Conservation (phyloP, 768 basidiomycete genomes). For the Hysterangium stoloniferum region DNA sequence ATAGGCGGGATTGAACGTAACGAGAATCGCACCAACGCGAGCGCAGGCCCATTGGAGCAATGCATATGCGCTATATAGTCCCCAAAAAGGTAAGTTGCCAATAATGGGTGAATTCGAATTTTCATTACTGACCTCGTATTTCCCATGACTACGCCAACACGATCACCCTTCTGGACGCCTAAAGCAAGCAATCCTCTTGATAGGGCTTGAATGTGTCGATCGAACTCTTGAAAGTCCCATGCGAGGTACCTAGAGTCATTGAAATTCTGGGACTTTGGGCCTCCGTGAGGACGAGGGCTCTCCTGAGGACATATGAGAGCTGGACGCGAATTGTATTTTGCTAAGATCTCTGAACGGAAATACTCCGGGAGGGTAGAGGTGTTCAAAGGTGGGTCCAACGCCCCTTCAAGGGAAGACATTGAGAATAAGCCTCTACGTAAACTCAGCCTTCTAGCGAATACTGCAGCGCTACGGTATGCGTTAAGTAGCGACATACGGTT, state of each 20-base stretch:
- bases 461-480: too few species aligned
- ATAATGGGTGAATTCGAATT: background rate
- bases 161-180: slow-evolving; percentile 68
- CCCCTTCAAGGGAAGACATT: slow-evolving; percentile 14
- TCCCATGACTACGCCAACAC: slow-evolving; percentile 78
- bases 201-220: slow-evolving; percentile 55
- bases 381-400: slow-evolving; percentile 8
- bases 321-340: slow-evolving; percentile 38
- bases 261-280: slow-evolving; percentile 47
- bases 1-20: slow-evolving; percentile 80
- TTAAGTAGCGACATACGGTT: too few species aligned
- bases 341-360: slow-evolving; percentile 51
- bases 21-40: slow-evolving; percentile 75
- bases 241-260: slow-evolving; percentile 44
- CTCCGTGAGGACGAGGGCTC: slow-evolving; percentile 47
- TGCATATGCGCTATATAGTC: slow-evolving; percentile 55
- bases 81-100: too few species aligned
- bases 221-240: slow-evolving; percentile 71
- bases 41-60: slow-evolving; percentile 82
- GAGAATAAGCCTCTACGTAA: slow-evolving; percentile 4
- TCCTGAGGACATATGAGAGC: slow-evolving; percentile 65
- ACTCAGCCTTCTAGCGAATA: too few species aligned
- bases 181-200: slow-evolving; percentile 61
- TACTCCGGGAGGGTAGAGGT: slow-evolving; percentile 18
- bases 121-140: slow-evolving; percentile 58